These are phyloP conservation scores for Colletotrichum zoysiae DNA, from an alignment of 2,329 filamentous ascomycete genomes.

Conservation along the genomic window DNA sequence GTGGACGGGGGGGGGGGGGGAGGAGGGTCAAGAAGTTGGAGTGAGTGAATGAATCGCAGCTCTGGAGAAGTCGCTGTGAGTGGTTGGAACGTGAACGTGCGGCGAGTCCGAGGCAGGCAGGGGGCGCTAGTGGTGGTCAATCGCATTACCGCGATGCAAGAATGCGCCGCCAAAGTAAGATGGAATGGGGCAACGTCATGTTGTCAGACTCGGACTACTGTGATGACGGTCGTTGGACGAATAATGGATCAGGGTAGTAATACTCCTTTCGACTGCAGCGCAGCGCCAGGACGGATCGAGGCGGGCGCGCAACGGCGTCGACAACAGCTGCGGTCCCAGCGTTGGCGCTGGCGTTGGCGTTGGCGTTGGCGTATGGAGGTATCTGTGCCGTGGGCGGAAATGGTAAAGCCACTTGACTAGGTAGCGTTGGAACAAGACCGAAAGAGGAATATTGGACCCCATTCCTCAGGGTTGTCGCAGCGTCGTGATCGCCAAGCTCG, in stretches of 20 bases:
- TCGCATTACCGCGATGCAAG: constrained; percentile 13
- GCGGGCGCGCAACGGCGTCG: constrained; percentile 10
- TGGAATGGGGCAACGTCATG: constrained; percentile 2
- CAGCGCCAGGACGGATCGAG: neutral
- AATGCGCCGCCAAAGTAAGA: constrained; percentile 6
- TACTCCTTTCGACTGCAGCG: constrained; percentile 15
- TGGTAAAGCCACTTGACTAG: neutral
- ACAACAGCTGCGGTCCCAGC: neutral
- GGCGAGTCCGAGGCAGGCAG: constrained; percentile 32
- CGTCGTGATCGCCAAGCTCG: neutral
- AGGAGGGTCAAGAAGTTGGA: constrained; percentile 4
- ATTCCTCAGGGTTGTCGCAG: neutral
- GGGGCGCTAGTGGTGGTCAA: constrained; percentile 23
- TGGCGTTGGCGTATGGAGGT: neutral
- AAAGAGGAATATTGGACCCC: neutral
- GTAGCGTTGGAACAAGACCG: neutral
- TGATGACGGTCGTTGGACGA: constrained; percentile 3
- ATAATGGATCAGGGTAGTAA: neutral
- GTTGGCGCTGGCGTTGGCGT: neutral
- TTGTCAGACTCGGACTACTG: neutral
- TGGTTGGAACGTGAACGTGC: constrained; percentile 15
- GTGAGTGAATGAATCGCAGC: constrained; percentile 17
- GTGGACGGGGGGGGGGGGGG: neutral
- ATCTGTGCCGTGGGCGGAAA: neutral
- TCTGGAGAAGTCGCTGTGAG: constrained; percentile 12